Evolutionary conservation across 169 alveolate genomes (phyloP).

Genomic region (Miamiensis avidus): DNA sequence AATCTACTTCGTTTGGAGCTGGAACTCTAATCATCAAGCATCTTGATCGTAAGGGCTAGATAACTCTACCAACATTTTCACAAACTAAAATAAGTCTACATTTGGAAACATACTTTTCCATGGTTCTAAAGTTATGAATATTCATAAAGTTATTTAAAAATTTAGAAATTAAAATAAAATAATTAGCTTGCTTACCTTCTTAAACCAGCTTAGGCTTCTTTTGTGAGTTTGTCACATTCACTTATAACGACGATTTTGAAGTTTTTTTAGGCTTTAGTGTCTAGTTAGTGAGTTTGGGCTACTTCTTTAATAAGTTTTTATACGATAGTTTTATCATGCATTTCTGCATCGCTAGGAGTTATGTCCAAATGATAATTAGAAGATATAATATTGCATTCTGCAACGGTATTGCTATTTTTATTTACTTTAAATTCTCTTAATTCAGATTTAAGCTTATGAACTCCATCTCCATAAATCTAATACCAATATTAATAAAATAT

Average conservation of each 20-base stretch:
- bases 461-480: conserved; percentile 39
- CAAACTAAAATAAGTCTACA: conserved; percentile 90
- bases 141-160: conserved; percentile 17
- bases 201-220: conserved; percentile 95
- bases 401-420: conserved; percentile 52
- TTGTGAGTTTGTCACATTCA: conserved; percentile 91
- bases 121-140: conserved; percentile 2
- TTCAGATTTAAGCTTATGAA: conserved; percentile 81
- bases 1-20: conserved; percentile 88
- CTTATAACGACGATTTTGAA: conserved; percentile 90
- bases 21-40: conserved; percentile 95
- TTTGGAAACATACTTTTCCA: conserved; percentile 49
- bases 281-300: conserved; percentile 86
- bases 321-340: conserved; percentile 91
- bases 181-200: conserved; percentile 94
- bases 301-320: conserved; percentile 92
- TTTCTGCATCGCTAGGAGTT: conserved; percentile 93
- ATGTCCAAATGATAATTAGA: conserved; percentile 92
- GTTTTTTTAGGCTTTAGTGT: conserved; percentile 85
- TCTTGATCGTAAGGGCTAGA: conserved; percentile 94
- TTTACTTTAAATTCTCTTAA: conserved; percentile 63
- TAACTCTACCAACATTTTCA: conserved; percentile 81
- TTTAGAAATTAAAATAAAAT: no score
- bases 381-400: conserved; percentile 61
- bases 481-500: background rate